Evolutionary conservation across 2,329 filamentous ascomycete genomes (phyloP), one percentile per base, ranked within the genome.

Genomic region (Pseudocercospora ulei): DNA sequence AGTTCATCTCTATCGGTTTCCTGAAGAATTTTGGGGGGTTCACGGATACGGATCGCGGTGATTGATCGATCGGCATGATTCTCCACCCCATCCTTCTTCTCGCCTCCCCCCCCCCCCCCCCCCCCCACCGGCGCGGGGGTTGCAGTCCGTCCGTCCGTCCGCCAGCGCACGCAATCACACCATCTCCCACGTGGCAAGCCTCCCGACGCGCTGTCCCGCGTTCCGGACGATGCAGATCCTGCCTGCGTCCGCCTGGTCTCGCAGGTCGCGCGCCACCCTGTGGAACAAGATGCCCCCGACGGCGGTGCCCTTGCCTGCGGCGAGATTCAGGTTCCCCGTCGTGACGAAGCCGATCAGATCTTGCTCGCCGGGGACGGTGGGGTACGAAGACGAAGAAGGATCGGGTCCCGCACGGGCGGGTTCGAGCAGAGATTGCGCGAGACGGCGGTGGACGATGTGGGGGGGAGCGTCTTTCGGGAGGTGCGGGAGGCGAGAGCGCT

Each of bases 331-430:
- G 35, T 82, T 80, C 0, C 88, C 90, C 1, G 80, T 81, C 2
- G 86, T 95, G 14, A 95, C 78, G 58, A 93, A 98, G 0, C 90
- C 90, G 35, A 96, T 74, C 7, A 96, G 68, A 57, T 95, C 82
- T 13, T 73, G 68, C 46, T 77, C 76, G 6, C 70, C 68, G 0
- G 88, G 88, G n/a, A 86, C 76, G 0, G 76, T 56, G 0, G 80
- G 79, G 50, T 83, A 75, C n/a, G n/a, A n/a, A n/a, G n/a, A n/a
- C n/a, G n/a, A n/a, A n/a, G n/a, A 33, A 0, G 62, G 57, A 0
- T 49, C 47, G 12, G 55, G 51, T 4, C 53, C 55, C 0, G 48
- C 52, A n/a, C 34, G 31, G 3, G 67, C 66, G n/a, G 65, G 56
- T 56, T 62, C 70, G 57, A 46, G 55, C 14, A 62, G 62, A 9